These are phyloP conservation scores for Mycena haematopus DNA, from an alignment of 768 basidiomycete species.

Conservation along the genomic window DNA sequence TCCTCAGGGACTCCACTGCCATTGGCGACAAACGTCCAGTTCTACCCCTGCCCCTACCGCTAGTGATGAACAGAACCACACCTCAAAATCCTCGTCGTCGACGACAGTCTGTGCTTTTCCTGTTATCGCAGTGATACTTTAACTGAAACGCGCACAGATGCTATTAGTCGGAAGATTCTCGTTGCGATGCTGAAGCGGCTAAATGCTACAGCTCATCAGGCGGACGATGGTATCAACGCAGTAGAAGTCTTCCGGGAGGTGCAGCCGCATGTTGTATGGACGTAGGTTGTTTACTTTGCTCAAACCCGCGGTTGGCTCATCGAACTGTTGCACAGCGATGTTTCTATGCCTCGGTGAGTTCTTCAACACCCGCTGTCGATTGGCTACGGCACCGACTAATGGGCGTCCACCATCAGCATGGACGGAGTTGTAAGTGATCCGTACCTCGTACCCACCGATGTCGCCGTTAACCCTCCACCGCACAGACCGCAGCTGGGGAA, in stretches of 20 bases:
- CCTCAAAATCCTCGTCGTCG: conserved; percentile 21
- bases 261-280: conserved; percentile 26
- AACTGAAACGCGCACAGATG: background rate
- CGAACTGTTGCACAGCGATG: background rate
- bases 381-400: background rate
- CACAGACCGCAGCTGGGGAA: conserved; percentile 22
- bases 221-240: conserved; percentile 19
- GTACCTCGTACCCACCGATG: background rate
- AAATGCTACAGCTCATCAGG: conserved; percentile 20
- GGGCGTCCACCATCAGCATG: conserved; percentile 9
- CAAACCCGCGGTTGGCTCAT: background rate
- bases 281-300: background rate
- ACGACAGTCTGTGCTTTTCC: conserved; percentile 18
- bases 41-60: background rate
- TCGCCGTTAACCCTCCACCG: background rate
- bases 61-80: background rate
- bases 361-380: background rate
- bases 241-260: conserved; percentile 20
- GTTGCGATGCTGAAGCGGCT: conserved; percentile 12
- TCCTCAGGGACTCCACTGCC: background rate
- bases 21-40: too few species aligned
- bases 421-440: conserved; percentile 20
- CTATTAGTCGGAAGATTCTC: conserved; percentile 22
- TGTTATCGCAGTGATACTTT: background rate
- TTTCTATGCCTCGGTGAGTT: conserved; percentile 27